Conservation (phyloP, 1,284 basidiomycete species). For the Cryptococcus sp. region DNA sequence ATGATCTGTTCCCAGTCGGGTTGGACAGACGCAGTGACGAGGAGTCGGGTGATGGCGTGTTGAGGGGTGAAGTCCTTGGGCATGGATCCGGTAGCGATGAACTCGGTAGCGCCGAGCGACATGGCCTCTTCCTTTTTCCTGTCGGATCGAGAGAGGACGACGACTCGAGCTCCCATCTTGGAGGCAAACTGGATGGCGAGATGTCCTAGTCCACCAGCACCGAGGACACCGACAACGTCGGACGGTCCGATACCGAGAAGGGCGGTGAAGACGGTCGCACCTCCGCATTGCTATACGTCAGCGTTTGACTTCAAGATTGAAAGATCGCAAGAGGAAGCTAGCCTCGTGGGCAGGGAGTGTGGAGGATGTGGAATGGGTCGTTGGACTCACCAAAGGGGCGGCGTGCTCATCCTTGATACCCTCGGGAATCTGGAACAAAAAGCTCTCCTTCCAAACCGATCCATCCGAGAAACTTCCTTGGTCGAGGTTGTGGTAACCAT, state of each 20-base stretch:
- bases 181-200: constrained; percentile 40
- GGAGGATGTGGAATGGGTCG: background rate
- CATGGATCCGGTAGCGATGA: constrained; percentile 27
- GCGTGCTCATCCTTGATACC: constrained; percentile 4
- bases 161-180: constrained; percentile 43
- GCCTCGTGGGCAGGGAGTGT: background rate
- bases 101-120: constrained; percentile 46
- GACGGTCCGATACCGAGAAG: constrained; percentile 10
- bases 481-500: constrained; percentile 12
- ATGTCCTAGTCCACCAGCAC: constrained; percentile 46
- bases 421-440: constrained; percentile 9
- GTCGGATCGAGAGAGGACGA: constrained; percentile 38
- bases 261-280: constrained; percentile 9
- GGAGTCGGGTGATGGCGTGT: constrained; percentile 10
- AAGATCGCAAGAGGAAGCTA: background rate
- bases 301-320: no score
- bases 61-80: constrained; percentile 2
- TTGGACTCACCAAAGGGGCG: constrained; percentile 2
- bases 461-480: constrained; percentile 12
- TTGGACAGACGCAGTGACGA: constrained; percentile 12
- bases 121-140: constrained; percentile 40
- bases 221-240: constrained; percentile 43
- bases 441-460: constrained; percentile 12
- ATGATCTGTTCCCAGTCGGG: constrained; percentile 11
- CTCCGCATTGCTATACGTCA: background rate